Evolutionary conservation across 2,329 filamentous ascomycete species (phyloP), one percentile per base, ranked within the genome.

Genomic region (Cladosporium sp.): DNA sequence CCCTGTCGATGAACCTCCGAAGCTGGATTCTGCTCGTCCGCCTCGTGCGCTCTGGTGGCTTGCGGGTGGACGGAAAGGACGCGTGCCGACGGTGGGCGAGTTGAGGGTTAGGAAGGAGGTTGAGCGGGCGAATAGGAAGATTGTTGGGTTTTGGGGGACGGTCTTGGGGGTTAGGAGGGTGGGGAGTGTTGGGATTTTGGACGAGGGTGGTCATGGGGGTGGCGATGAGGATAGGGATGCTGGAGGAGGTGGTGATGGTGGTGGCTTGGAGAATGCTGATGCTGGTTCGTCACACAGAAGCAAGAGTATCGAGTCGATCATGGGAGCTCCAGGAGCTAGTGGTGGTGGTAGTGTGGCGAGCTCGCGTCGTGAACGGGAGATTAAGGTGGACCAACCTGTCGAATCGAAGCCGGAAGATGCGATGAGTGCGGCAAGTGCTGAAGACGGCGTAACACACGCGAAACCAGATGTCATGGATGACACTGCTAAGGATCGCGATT

Each of bases 81-180:
- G 35, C 11, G 40, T 52, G 53, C 62, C 62, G 7, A 65, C 53
- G 2, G 7, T 59, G 18, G 62, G 62, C 4, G 62, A 59, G 23
- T 28, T 65, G 62, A 57, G 62, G 29, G 55, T 59, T 3, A 65
- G 62, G 31, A 65, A 37, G 28, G 55, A 65, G 21, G 53, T 58
- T 50, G 62, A 65, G 55, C 1, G 11, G 21, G 55, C 29, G 46
- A 65, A 65, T 65, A 28, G 62, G 18, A 37, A 21, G 55, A 16
- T 40, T 3, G 62, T 65, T 5, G 62, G 53, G 40, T 65, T 65
- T 59, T 58, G 53, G 40, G 55, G 62, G n/a, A 65, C 62, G 29
- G 53, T 44, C 1, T 7, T 59, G 23, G 62, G 62, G 40, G 23
- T 23, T 21, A 57, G 62, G 14, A 35, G 23, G 21, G 62, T 59